These are phyloP conservation scores for Biancaea sappan DNA, from an alignment of 306 rosid genomes.

Conservation along the genomic window DNA sequence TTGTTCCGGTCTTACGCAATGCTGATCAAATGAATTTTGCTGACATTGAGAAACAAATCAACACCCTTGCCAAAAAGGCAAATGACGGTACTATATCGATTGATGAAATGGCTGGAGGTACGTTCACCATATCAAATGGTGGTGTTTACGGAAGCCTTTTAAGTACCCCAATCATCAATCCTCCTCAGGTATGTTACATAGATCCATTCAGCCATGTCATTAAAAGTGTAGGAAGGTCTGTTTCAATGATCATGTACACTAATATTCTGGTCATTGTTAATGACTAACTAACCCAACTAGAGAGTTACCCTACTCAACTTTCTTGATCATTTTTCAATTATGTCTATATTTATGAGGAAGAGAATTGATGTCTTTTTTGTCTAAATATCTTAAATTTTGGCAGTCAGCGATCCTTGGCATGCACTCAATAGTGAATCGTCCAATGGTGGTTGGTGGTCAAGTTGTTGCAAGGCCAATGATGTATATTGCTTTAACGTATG, in stretches of 20 bases:
- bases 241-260: background rate
- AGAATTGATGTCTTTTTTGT: background rate
- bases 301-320: background rate
- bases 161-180: constrained; percentile 64
- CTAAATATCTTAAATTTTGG: constrained; percentile 20
- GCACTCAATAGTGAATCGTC: constrained; percentile 57
- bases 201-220: background rate
- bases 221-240: background rate
- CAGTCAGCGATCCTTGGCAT: constrained; percentile 64
- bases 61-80: constrained; percentile 60
- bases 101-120: constrained; percentile 70
- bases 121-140: constrained; percentile 62
- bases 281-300: background rate
- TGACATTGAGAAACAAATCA: constrained; percentile 60
- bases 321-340: background rate
- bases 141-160: constrained; percentile 67
- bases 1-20: constrained; percentile 57
- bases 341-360: background rate
- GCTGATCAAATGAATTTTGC: constrained; percentile 56
- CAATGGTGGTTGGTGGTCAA: constrained; percentile 54
- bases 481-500: constrained; percentile 60
- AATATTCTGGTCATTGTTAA: background rate
- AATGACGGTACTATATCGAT: constrained; percentile 56
- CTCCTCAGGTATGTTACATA: constrained; percentile 50
- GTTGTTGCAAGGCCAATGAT: constrained; percentile 56